Evolutionary conservation across 148 eudicot species (phyloP), one percentile per base, ranked within the genome.

Genomic region (Bassia scoparia): DNA sequence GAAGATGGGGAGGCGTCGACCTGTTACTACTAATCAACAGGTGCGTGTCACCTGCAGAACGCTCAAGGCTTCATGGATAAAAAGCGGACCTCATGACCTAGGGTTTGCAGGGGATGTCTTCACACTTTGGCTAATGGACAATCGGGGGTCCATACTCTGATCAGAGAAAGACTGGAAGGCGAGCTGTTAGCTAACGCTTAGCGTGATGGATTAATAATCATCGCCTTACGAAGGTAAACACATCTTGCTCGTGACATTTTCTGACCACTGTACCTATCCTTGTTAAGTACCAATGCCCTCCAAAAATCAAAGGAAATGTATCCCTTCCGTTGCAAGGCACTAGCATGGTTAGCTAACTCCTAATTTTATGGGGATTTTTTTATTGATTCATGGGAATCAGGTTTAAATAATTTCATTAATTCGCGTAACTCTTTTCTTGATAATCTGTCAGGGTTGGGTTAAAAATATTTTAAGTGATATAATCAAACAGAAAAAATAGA

Each of bases 41-140:
- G 61, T 0, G 12, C 0, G n/a, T n/a, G n/a, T 0, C 13, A 26
- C 0, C 16, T 56, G 0, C 0, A 0, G n/a, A n/a, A n/a, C n/a
- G n/a, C n/a, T 14, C 2, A 0, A 56, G 26, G 4, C 26, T 3
- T 30, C 31, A 56, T 26, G 30, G 16, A 56, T 11, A 26, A 26
- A n/a, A 1, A n/a, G 61, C 61, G 0, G 0, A 12, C 13, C 26
- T 2, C 3, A 9, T 2, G 61, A 56, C 16, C 0, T 26, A 0
- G 61, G 61, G 0, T 56, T 9, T 1, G 13, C 24, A 56, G 0
- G 31, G 61, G 0, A 24, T n/a, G 10, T 0, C 11, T 8, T 0
- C 26, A 1, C 3, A 56, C 61, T 10, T 56, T 30, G 61, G 26
- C 1, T 0, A 56, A 56, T 12, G 61, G 23, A 0, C 27, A 18